Evolutionary conservation across 805 yeast genomes (phyloP).

Genomic region (Ogataea methanolica): DNA sequence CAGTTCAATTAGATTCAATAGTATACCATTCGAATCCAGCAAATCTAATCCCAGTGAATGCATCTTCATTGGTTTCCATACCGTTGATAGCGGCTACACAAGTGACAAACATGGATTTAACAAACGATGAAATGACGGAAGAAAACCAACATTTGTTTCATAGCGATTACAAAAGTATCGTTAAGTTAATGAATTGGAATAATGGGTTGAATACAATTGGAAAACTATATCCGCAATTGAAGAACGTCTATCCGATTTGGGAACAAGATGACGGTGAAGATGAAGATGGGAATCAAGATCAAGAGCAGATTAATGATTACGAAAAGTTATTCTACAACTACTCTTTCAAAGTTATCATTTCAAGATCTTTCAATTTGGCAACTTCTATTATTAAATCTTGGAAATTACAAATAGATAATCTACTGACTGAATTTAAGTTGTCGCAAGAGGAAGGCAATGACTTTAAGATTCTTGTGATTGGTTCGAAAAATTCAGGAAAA

Average conservation of each 20-base stretch:
- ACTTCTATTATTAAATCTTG: conserved; percentile 24
- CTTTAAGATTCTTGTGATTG: conserved; percentile 41
- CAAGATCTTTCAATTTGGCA: conserved; percentile 25
- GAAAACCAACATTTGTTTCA: conserved; percentile 37
- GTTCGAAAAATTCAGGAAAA: conserved; percentile 78
- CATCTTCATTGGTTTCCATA: conserved; percentile 30
- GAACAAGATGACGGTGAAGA: conserved; percentile 3
- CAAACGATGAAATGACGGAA: conserved; percentile 25
- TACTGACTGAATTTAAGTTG: conserved; percentile 10
- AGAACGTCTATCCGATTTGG: conserved; percentile 33
- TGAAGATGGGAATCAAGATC: background rate
- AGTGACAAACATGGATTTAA: conserved; percentile 28
- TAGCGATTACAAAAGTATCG: conserved; percentile 38
- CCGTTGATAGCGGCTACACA: conserved; percentile 44
- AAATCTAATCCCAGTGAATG: conserved; percentile 24
- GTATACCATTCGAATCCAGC: conserved; percentile 25
- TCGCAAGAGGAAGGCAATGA: background rate
- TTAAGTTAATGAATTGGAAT: conserved; percentile 31
- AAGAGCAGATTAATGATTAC: conserved; percentile 6
- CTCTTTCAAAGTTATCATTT: conserved; percentile 34
- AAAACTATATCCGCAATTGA: conserved; percentile 39
- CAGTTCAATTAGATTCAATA: conserved; percentile 38
- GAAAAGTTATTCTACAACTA: conserved; percentile 28
- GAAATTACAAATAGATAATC: conserved; percentile 14
- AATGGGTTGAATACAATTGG: conserved; percentile 47